Base-by-base conservation (phyloP, 306 rosid genomes). In the Rosa rugosa region DNA sequence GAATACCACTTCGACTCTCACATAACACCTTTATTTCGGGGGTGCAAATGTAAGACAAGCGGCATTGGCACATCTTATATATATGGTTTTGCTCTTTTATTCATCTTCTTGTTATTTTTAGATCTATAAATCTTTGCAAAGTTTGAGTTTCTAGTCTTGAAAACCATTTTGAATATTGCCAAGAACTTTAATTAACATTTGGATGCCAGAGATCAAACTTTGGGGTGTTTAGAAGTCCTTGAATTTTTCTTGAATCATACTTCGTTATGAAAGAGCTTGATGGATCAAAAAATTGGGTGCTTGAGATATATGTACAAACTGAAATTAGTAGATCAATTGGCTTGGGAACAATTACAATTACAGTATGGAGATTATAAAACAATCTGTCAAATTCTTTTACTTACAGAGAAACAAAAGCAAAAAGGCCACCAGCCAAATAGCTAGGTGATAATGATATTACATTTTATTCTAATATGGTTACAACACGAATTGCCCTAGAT, bases 381-480 rank as follows among this genome's bases (percentile, higher is more conserved):
- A 27, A 47, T 6, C 44, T 0, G 27, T 17, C 62, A 27, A 49
- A 16, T 5, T 72, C 13, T 51, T 72, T 49, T 38, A 72, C 65
- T 36, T 7, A 0, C 46, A 36, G 47, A 18, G 5, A 34, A 13
- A 66, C 4, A 6, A 4, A 17, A 31, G 42, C 20, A 67, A 40
- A 67, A 18, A 8, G 13, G n/a, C 25, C 76, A 62, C 83, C 84
- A 78, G 79, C 84, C 51, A 70, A 83, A 59, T 22, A 80, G 69
- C 82, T 79, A 36, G 79, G 82, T 54, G 79, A 66, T 36, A 75
- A 80, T 54, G 79, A 66, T 36, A 75, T 78, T 75, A 50, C 78
- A 75, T 81, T 78, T 76, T 81, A 54, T 73, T 84, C 44, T 63
- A 57, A 75, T 71, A 84, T 76, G 73, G 71, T 83, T 64, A 78